Conservation (phyloP, 2,329 filamentous ascomycete species). For the Fusarium sambucinum region DNA sequence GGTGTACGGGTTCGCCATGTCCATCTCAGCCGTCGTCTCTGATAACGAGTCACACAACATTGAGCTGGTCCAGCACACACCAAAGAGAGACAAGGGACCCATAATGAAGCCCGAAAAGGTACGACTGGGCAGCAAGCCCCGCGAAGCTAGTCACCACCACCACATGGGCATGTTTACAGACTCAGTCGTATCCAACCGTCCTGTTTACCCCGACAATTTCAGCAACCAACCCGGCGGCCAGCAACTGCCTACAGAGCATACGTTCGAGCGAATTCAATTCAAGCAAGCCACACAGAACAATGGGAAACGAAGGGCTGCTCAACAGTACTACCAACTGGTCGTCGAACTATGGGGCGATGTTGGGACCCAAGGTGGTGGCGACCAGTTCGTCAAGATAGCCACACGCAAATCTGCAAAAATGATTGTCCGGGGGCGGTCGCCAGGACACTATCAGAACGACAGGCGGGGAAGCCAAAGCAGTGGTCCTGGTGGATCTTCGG, state of each 20-base stretch:
- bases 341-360: slow-evolving; percentile 84
- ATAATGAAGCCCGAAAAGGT: slow-evolving; percentile 78
- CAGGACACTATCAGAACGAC: slow-evolving; percentile 82
- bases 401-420: slow-evolving; percentile 81
- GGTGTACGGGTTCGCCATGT: slow-evolving; percentile 83
- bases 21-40: slow-evolving; percentile 85
- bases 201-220: slow-evolving; percentile 59
- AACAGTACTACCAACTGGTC: slow-evolving; percentile 93
- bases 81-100: slow-evolving; percentile 90
- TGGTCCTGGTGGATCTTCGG: slow-evolving; percentile 73
- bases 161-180: slow-evolving; percentile 60
- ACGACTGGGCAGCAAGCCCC: slow-evolving; percentile 75
- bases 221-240: slow-evolving; percentile 49
- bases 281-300: slow-evolving; percentile 96
- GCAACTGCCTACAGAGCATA: slow-evolving; percentile 65
- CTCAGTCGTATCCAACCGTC: slow-evolving; percentile 46
- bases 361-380: slow-evolving; percentile 57
- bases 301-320: slow-evolving; percentile 87
- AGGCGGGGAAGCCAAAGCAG: slow-evolving; percentile 76
- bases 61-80: slow-evolving; percentile 89
- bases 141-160: slow-evolving; percentile 62
- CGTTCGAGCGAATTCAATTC: slow-evolving; percentile 93
- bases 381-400: slow-evolving; percentile 77
- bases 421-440: slow-evolving; percentile 87
- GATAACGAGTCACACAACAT: slow-evolving; percentile 80